phyloP scores from a whole-genome alignment of 768 basidiomycete genomes.

The Coprinopsis sp. region DNA sequence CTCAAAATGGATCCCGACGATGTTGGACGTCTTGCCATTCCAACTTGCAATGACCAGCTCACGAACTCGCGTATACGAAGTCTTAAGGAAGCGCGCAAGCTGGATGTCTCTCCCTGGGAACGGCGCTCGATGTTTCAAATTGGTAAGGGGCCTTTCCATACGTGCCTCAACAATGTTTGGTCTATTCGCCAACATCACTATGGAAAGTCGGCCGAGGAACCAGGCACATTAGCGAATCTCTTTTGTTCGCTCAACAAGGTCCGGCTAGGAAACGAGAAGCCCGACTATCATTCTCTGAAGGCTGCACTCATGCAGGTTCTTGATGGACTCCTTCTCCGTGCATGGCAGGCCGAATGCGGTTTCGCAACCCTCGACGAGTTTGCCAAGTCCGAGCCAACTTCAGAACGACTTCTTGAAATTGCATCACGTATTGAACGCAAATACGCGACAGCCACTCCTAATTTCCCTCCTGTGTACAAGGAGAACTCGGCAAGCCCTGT shows the following conservation, averaged over 20 bases:
- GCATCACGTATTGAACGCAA: background rate
- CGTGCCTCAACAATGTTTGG: constrained; percentile 25
- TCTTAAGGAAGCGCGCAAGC: constrained; percentile 4
- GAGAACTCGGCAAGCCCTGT: background rate
- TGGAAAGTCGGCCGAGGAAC: constrained; percentile 13
- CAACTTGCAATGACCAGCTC: constrained; percentile 18
- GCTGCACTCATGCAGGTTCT: constrained; percentile 19
- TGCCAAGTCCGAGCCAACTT: background rate
- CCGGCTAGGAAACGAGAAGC: constrained; percentile 21
- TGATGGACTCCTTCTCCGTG: constrained; percentile 21
- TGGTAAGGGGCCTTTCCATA: constrained; percentile 27
- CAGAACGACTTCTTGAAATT: background rate
- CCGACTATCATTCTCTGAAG: constrained; percentile 26
- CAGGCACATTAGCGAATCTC: constrained; percentile 19
- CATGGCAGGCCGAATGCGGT: constrained; percentile 18
- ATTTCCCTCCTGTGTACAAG: background rate
- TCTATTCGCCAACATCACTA: constrained; percentile 18
- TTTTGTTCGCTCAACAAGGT: constrained; percentile 21
- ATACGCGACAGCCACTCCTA: background rate
- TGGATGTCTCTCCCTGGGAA: constrained; percentile 14
- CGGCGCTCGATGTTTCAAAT: constrained; percentile 20
- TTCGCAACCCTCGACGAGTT: constrained; percentile 1
- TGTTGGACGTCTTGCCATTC: constrained; percentile 15
- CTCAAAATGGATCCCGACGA: constrained; percentile 8
- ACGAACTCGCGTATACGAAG: constrained; percentile 19